phyloP scores from a whole-genome alignment of 306 rosid species.

The Rubus parviflorus region DNA sequence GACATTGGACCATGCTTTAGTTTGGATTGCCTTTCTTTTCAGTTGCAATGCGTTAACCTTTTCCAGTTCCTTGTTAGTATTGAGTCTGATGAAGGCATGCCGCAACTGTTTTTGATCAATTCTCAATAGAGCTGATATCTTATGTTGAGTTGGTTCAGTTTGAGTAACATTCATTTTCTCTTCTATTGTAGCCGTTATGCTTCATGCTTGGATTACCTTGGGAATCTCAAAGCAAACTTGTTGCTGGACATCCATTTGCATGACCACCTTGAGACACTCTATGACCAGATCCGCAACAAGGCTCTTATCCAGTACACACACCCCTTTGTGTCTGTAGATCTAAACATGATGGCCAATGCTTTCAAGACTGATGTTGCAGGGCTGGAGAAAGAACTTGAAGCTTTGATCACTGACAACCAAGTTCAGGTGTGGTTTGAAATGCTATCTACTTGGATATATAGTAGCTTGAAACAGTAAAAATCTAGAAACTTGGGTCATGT shows the following conservation, averaged over 20 bases:
- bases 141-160: neutral
- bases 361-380: slow-evolving; percentile 89
- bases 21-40: neutral
- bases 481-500: neutral
- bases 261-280: slow-evolving; percentile 90
- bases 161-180: slow-evolving; percentile 6
- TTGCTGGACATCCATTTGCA: slow-evolving; percentile 86
- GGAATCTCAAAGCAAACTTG: slow-evolving; percentile 85
- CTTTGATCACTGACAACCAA: slow-evolving; percentile 90
- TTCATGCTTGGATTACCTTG: slow-evolving; percentile 93
- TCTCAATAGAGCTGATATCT: neutral
- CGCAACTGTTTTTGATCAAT: neutral
- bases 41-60: neutral
- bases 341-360: slow-evolving; percentile 92
- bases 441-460: slow-evolving; percentile 12
- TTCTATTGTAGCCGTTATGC: slow-evolving; percentile 80
- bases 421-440: slow-evolving; percentile 69
- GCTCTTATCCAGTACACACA: slow-evolving; percentile 93
- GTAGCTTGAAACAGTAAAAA: neutral
- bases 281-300: slow-evolving; percentile 93
- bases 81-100: neutral
- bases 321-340: slow-evolving; percentile 93
- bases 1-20: neutral
- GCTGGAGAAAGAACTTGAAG: slow-evolving; percentile 95
- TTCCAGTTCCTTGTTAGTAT: neutral